These are phyloP conservation scores for Pseudocercospora macadamiae DNA, from an alignment of 2,329 filamentous ascomycete genomes.

Conservation along the genomic window DNA sequence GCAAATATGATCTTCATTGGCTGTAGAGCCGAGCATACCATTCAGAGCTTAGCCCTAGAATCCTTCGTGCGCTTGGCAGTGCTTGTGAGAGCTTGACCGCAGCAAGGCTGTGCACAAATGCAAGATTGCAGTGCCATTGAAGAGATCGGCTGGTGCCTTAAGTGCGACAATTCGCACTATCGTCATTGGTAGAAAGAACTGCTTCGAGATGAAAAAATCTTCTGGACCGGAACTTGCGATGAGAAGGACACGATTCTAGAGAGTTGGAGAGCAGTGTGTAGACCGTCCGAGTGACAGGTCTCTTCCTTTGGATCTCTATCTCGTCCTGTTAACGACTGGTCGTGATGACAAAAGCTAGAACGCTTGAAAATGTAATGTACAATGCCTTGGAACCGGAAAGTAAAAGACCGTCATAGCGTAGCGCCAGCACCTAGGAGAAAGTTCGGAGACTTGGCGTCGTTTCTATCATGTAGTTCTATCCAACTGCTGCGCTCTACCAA, in stretches of 20 bases:
- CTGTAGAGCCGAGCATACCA: neutral
- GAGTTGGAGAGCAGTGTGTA: no score
- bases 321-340: neutral
- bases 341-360: slow-evolving; percentile 10
- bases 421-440: neutral
- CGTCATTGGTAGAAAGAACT: no score
- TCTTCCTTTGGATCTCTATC: slow-evolving; percentile 6
- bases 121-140: neutral
- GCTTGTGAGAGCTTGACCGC: neutral
- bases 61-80: neutral
- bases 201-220: no score
- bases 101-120: neutral
- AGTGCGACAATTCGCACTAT: no score
- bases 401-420: neutral
- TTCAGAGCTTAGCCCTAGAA: neutral
- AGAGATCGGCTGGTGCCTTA: no score
- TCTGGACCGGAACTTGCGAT: no score
- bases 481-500: slow-evolving; percentile 47
- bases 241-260: no score
- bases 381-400: slow-evolving; percentile 1
- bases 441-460: neutral
- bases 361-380: slow-evolving; percentile 12
- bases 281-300: no score
- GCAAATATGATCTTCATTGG: neutral
- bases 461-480: neutral